These are phyloP conservation scores for Pythium aphanidermatum DNA, from an alignment of 352 stramenopile species.

Conservation along the genomic window DNA sequence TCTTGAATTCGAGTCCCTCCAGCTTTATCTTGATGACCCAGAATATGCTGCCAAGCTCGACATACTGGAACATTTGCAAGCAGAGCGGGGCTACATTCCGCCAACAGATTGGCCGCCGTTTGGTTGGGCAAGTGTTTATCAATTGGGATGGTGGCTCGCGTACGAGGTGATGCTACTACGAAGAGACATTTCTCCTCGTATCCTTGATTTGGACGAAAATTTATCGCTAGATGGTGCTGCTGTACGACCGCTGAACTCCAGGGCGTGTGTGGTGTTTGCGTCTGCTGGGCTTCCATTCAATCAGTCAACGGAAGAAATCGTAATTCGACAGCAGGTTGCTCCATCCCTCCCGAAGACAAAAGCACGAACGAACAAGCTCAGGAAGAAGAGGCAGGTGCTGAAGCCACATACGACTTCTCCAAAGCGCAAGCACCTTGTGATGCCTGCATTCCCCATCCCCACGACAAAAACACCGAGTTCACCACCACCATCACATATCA, in stretches of 20 bases:
- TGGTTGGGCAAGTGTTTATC: constrained; percentile 41
- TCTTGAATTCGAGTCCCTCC: too few species aligned
- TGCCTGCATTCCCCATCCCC: constrained; percentile 1
- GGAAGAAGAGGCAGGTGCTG: constrained; percentile 11
- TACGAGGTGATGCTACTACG: constrained; percentile 47
- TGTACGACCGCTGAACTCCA: constrained; percentile 20
- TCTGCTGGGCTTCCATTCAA: constrained; percentile 18
- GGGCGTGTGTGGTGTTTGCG: constrained; percentile 26
- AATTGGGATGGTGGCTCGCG: constrained; percentile 39
- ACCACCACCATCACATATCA: too few species aligned
- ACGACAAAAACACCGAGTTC: background rate
- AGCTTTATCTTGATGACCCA: background rate
- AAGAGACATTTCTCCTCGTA: constrained; percentile 36
- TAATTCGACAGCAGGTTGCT: constrained; percentile 14
- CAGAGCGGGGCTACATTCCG: constrained; percentile 37
- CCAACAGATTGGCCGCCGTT: constrained; percentile 38
- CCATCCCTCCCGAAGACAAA: background rate
- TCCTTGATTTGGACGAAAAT: constrained; percentile 29
- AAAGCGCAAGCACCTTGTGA: constrained; percentile 10
- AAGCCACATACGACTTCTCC: background rate
- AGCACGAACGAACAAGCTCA: background rate
- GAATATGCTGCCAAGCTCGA: constrained; percentile 3
- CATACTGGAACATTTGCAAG: constrained; percentile 31
- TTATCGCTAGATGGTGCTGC: background rate
- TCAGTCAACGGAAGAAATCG: constrained; percentile 16